Percentiles rank a stretch among this genome's conserved stretches.
Conservation (phyloP, 169 alveolate genomes). For the Plasmodium malariae region DNA sequence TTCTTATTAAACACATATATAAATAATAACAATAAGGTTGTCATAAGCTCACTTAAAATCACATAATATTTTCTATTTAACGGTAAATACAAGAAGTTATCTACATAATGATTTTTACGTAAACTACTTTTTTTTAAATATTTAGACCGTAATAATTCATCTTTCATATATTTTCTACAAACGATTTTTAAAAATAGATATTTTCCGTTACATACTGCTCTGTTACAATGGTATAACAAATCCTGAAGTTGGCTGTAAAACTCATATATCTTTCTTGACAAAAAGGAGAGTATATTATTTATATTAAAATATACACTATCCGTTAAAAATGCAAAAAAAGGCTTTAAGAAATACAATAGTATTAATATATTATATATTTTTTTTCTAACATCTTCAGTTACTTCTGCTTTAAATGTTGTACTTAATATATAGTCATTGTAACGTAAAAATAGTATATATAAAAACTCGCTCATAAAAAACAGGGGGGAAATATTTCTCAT, state of each 20-base stretch:
- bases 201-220: slow-evolving; percentile 41
- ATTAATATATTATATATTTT: slow-evolving; percentile 63
- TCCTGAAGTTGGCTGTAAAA: slow-evolving; percentile 21
- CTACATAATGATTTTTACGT: slow-evolving; percentile 15
- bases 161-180: slow-evolving; percentile 54
- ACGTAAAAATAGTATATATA: slow-evolving; percentile 63
- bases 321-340: slow-evolving; percentile 62
- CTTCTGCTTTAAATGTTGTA: slow-evolving; percentile 45
- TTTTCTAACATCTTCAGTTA: slow-evolving; percentile 30
- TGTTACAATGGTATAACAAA: slow-evolving; percentile 12
- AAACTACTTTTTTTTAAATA: slow-evolving; percentile 27
- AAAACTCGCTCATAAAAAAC: slow-evolving; percentile 69
- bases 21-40: slow-evolving; percentile 35
- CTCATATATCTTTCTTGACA: slow-evolving; percentile 21
- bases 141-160: slow-evolving; percentile 31
- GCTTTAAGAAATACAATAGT: slow-evolving; percentile 53
- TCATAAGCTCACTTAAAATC: slow-evolving; percentile 36
- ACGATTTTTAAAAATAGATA: slow-evolving; percentile 22
- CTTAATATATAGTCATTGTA: slow-evolving; percentile 66
- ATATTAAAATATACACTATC: slow-evolving; percentile 70
- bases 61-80: slow-evolving; percentile 65
- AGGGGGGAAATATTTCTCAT: slow-evolving; percentile 57
- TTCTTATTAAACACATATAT: slow-evolving; percentile 43
- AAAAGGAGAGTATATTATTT: slow-evolving; percentile 46
- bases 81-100: slow-evolving; percentile 43